phyloP scores from a whole-genome alignment of 1,139 yeast genomes.

The Groenewaldozyma auringiensis region DNA sequence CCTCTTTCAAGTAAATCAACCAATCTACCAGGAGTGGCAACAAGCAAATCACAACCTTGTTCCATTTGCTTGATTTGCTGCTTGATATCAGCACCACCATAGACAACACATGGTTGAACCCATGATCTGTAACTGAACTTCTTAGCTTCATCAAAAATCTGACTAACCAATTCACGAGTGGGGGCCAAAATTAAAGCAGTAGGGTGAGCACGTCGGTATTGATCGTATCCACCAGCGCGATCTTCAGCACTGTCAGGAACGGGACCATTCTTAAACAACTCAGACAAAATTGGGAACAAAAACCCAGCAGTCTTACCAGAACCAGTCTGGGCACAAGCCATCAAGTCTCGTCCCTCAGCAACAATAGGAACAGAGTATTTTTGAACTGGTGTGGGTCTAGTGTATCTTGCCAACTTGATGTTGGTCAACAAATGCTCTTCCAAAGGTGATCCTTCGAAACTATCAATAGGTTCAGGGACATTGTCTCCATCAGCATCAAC shows the following conservation, averaged over 20 bases:
- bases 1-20: conserved; percentile 95
- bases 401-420: conserved; percentile 80
- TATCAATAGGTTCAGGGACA: conserved; percentile 87
- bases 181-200: conserved; percentile 95
- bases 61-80: conserved; percentile 81
- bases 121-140: conserved; percentile 97
- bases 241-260: not conserved
- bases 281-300: conserved; percentile 93
- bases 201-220: conserved; percentile 74
- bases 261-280: conserved; percentile 87
- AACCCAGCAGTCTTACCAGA: conserved; percentile 99
- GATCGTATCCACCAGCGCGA: conserved; percentile 30
- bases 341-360: conserved; percentile 90
- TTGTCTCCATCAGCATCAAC: conserved; percentile 95
- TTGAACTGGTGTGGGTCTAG: conserved; percentile 97
- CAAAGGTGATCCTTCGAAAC: conserved; percentile 88
- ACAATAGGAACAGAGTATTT: conserved; percentile 97
- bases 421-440: conserved; percentile 82
- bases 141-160: conserved; percentile 91
- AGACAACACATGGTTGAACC: conserved; percentile 94
- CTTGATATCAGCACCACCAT: conserved; percentile 96
- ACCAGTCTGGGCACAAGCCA: conserved; percentile 99
- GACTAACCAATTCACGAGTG: conserved; percentile 97
- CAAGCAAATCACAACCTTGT: conserved; percentile 90
- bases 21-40: conserved; percentile 98